Conservation (phyloP, 768 basidiomycete species). For the Psilocybe subaeruginosa region DNA sequence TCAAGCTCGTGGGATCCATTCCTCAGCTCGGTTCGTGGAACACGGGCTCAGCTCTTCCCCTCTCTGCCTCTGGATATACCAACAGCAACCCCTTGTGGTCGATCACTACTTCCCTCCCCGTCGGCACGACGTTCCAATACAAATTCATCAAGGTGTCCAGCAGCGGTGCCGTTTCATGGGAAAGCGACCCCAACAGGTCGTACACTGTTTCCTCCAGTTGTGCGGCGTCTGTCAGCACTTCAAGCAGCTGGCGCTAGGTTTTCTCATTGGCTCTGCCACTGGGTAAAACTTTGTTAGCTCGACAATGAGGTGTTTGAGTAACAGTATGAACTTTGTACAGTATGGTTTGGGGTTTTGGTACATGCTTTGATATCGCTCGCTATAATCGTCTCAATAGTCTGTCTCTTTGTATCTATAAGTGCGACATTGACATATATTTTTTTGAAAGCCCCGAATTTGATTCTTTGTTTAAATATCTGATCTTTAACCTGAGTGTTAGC, state of each 20-base stretch:
- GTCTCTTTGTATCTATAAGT: too few species aligned
- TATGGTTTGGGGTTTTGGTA: too few species aligned
- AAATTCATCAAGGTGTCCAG: slow-evolving; percentile 11
- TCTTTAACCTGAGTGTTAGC: too few species aligned
- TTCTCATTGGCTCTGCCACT: neutral
- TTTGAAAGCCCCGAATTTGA: too few species aligned
- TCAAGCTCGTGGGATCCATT: slow-evolving; percentile 6
- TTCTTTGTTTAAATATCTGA: too few species aligned
- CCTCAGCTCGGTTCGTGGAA: slow-evolving; percentile 7
- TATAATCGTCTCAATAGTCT: too few species aligned
- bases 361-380: too few species aligned
- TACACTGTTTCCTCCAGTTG: slow-evolving; percentile 1
- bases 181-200: slow-evolving; percentile 10
- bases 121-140: slow-evolving; percentile 4
- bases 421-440: too few species aligned
- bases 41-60: neutral
- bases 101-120: neutral
- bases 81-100: slow-evolving; percentile 6
- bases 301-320: too few species aligned
- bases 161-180: slow-evolving; percentile 7
- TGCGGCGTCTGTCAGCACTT: neutral
- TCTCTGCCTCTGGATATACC: slow-evolving; percentile 4
- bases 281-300: neutral
- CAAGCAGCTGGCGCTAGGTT: slow-evolving; percentile 1
- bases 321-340: too few species aligned